Conservation (phyloP, 495 filamentous ascomycete genomes). For the Podospora comata region DNA sequence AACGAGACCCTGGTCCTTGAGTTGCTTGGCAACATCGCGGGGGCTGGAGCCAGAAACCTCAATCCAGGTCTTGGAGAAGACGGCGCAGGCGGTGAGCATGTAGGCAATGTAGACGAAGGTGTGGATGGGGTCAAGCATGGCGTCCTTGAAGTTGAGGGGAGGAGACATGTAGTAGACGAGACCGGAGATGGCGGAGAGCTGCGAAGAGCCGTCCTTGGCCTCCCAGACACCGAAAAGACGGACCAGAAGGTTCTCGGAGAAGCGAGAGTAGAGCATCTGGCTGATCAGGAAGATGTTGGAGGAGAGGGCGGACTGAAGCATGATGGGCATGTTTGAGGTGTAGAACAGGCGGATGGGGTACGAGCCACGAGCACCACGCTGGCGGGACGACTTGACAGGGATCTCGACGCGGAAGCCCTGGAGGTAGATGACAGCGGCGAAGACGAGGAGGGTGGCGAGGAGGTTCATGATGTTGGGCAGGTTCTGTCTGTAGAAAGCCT, state of each 20-base stretch:
- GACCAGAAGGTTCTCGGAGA: constrained; percentile 97
- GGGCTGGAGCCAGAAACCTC: constrained; percentile 97
- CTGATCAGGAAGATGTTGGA: constrained; percentile 98
- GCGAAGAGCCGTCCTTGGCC: constrained; percentile 89
- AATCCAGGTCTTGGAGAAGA: constrained; percentile 99
- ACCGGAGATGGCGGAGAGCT: constrained; percentile 88
- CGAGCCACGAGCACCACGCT: constrained; percentile 92
- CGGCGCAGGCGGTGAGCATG: constrained; percentile 94
- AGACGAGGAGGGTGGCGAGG: constrained; percentile 85
- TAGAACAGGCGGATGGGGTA: constrained; percentile 81
- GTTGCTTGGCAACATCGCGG: constrained; percentile 97
- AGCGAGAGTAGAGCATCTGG: constrained; percentile 98
- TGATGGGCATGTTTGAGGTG: constrained; percentile 97
- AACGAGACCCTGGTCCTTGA: constrained; percentile 98
- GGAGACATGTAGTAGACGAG: constrained; percentile 99
- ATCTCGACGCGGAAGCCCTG: constrained; percentile 99
- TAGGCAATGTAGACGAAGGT: constrained; percentile 93
- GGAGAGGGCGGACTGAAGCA: constrained; percentile 96
- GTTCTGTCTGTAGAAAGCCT: constrained; percentile 99
- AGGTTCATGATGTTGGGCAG: constrained; percentile 99
- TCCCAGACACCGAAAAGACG: constrained; percentile 98
- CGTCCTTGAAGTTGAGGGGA: constrained; percentile 94
- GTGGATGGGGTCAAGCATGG: constrained; percentile 92
- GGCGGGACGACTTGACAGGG: constrained; percentile 98
- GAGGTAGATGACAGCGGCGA: constrained; percentile 98